Evolutionary conservation across 371 early-diverging fungal species (phyloP), one percentile per base, ranked within the genome.

Genomic region (Mucor indicus): DNA sequence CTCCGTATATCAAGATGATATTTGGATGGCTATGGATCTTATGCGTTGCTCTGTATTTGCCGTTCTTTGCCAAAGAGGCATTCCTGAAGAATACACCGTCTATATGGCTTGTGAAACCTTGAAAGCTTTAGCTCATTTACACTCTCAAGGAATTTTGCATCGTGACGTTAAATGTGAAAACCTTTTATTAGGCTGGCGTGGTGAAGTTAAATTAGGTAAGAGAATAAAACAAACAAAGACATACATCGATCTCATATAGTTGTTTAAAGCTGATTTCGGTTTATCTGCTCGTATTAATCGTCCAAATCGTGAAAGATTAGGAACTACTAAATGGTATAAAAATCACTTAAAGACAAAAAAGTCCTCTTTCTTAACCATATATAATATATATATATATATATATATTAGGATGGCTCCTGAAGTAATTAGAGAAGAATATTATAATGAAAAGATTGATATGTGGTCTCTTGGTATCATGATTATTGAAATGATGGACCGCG

Each of bases 401-500:
- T 30, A 19, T 43, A 25, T 39, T 44, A 61, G 62, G 66, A 75
- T 75, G 76, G 67, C 76, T 13, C 76, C 76, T 21, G 76, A 75
- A 57, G 76, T 75, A n/a, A 72, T 75, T 38, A 62, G 72, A 33
- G 69, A 75, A 55, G 51, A 67, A 38, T 56, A 52, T 22, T 75
- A 75, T 32, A 57, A 60, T 43, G 72, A 71, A 60, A 75, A 69
- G 46, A 72, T 75, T 50, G 76, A 75, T 50, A 58, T 75, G 64
- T 75, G 76, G 76, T 75, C 76, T 15, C 57, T 75, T 15, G 76
- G 76, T 27, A 75, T 75, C 42, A 69, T 72, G 9, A 52, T 72
- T 25, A 75, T 75, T 60, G 74, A 74, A 50, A 74, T 74, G 74
- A 74, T 74, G 74, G 74, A 74, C 41, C 67, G 74, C 40, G 74